These are phyloP conservation scores for Chaetomium sp. DNA, from an alignment of 2,329 filamentous ascomycete genomes.

Conservation along the genomic window DNA sequence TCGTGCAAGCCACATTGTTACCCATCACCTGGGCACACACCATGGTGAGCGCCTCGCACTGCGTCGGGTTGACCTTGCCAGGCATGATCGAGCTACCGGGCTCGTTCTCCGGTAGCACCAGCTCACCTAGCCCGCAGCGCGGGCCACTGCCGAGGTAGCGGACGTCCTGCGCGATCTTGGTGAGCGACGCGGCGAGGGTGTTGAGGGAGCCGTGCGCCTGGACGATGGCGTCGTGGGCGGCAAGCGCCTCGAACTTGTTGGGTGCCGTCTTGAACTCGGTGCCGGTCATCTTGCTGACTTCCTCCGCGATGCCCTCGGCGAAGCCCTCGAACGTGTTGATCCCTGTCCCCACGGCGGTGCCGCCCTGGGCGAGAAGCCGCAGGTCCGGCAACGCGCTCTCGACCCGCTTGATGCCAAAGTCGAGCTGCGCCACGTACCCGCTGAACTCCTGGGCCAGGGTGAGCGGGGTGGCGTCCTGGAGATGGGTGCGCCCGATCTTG, in stretches of 20 bases:
- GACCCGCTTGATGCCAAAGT: conserved; percentile 82
- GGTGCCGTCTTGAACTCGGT: conserved; percentile 91
- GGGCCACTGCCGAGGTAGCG: conserved; percentile 94
- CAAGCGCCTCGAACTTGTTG: conserved; percentile 98
- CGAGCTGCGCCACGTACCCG: conserved; percentile 91
- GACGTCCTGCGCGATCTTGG: conserved; percentile 98
- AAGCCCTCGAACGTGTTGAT: conserved; percentile 98
- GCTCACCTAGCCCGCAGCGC: conserved; percentile 89
- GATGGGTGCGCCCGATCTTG: conserved; percentile 96
- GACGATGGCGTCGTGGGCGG: conserved; percentile 91
- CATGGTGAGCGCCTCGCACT: conserved; percentile 98
- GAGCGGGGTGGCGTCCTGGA: conserved; percentile 94
- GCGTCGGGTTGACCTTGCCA: conserved; percentile 98
- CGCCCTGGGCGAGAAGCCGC: conserved; percentile 83
- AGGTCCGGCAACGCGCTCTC: conserved; percentile 78
- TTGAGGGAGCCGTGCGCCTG: conserved; percentile 92
- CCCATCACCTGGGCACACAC: conserved; percentile 96
- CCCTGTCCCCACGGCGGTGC: conserved; percentile 92
- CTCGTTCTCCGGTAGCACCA: conserved; percentile 94
- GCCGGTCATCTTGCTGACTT: conserved; percentile 88
- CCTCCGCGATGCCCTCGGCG: conserved; percentile 82
- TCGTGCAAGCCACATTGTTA: conserved; percentile 88
- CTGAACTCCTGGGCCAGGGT: conserved; percentile 97
- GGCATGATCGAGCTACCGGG: conserved; percentile 98
- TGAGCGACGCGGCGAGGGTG: conserved; percentile 83